A percentile compares a stretch with the other conserved stretches of the same genome.
Evolutionary conservation across 1,139 yeast species (phyloP).

Genomic region (Suhomyces choctaworum): DNA sequence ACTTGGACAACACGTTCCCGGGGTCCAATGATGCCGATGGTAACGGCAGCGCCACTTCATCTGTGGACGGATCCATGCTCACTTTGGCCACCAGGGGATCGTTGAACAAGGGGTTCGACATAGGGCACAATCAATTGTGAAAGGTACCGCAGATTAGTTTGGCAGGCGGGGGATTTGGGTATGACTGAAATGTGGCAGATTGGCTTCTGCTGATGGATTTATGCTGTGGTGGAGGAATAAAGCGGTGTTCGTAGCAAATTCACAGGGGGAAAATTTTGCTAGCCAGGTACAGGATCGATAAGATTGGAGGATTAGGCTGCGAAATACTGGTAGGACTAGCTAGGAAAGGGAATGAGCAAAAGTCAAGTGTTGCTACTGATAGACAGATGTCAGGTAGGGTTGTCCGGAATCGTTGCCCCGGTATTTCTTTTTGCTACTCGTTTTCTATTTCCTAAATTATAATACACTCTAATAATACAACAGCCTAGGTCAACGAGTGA

Average conservation of each 20-base stretch:
- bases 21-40: conserved; percentile 24
- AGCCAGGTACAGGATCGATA: conserved; percentile 7
- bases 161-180: no score
- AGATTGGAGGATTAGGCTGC: neutral
- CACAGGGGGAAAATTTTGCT: conserved; percentile 6
- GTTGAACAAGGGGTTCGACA: conserved; percentile 27
- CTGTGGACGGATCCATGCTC: conserved; percentile 10
- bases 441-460: conserved; percentile 1
- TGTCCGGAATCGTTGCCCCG: no score
- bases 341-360: no score
- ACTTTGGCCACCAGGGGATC: conserved; percentile 38
- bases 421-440: neutral
- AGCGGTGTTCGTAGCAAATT: no score
- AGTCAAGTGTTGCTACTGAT: no score
- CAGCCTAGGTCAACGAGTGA: no score
- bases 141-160: no score
- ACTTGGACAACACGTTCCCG: conserved; percentile 42
- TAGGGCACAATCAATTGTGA: no score
- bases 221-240: neutral
- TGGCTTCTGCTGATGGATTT: no score
- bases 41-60: conserved; percentile 7
- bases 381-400: no score
- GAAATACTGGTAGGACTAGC: no score
- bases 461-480: conserved; percentile 5
- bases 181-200: no score